Evolutionary conservation across 2,329 filamentous ascomycete species (phyloP), one percentile per base, ranked within the genome.

Genomic region (Ascochyta lentis): DNA sequence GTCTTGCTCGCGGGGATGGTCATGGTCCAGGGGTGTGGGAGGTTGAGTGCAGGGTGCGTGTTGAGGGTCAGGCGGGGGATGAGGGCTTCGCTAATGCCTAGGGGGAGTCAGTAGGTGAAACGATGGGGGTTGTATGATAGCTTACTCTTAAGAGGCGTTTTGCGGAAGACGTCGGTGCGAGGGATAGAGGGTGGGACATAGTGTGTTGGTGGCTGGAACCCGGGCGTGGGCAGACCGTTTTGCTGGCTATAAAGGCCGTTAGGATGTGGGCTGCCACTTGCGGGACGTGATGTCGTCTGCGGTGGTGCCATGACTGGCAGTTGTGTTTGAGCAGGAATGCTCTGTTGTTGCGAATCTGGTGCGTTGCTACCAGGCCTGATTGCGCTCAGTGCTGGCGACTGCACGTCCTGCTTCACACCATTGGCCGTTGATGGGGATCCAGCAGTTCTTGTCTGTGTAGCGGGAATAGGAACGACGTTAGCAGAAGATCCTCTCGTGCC

Each of bases 21-120:
- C 50, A 90, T 78, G 31, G 84, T 78, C 70, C 89, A 87, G 24
- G 85, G 86, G 24, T 84, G 83, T 8, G 86, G 79, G 2, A 86
- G 74, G 45, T 84, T 84, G 38, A 92, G 79, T 10, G 82, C 83
- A 1, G 89, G 87, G 68, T 94, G 89, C 13, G 88, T 88, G 52
- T 83, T 81, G 15, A 93, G 78, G 35, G 83, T 84, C 23, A 94
- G 78, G 48, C 84, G 86, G 4, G 83, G 84, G 45, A 94, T 83
- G 39, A 94, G 80, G 24, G 89, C 87, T 73, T 90, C 83, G 33
- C 81, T 59, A 23, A 61, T 40, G 53, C 58, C 71, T 75, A 47
- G 26, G 13, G 2, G 3, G 22, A 41, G 42, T 74, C 53, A 76
- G 70, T 39, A 56, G 23, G 34, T 12, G 15, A n/a, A 16, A 13